Evolutionary conservation across 1,139 yeast species (phyloP).

Genomic region (Eremothecium cymbalariae): DNA sequence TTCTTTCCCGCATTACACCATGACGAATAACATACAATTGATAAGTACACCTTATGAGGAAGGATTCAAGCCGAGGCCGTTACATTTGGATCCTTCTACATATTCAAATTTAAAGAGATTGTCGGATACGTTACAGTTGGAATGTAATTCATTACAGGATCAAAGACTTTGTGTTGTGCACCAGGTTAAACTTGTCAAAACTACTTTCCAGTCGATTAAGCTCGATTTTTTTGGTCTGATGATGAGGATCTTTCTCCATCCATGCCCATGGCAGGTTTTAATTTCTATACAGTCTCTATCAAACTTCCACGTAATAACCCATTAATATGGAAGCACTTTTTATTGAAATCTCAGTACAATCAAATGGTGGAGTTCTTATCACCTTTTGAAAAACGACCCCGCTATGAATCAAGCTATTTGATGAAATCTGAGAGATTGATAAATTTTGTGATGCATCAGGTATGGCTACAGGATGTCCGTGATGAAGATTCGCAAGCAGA

Average conservation of each 20-base stretch:
- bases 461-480: conserved; percentile 4
- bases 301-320: conserved; percentile 10
- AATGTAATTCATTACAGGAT: conserved; percentile 3
- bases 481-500: conserved; percentile 2
- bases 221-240: conserved; percentile 5
- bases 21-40: conserved; percentile 5
- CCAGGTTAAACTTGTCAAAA: conserved; percentile 4
- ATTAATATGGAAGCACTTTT: conserved; percentile 8
- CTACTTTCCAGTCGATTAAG: conserved; percentile 1
- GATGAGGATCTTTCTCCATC: conserved; percentile 4
- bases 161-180: conserved; percentile 6
- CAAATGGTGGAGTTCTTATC: conserved; percentile 4
- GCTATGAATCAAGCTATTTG: conserved; percentile 5
- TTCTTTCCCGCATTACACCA: background rate
- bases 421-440: conserved; percentile 4
- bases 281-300: conserved; percentile 6
- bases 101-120: conserved; percentile 1
- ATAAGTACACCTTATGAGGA: conserved; percentile 5
- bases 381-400: conserved; percentile 3
- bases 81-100: conserved; percentile 4
- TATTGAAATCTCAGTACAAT: conserved; percentile 6
- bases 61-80: conserved; percentile 3
- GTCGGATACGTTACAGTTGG: conserved; percentile 5
- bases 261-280: conserved; percentile 5
- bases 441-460: conserved; percentile 5